Base-by-base conservation (phyloP, 164 flowering plant genomes). In the Paratinospora sagittata region DNA sequence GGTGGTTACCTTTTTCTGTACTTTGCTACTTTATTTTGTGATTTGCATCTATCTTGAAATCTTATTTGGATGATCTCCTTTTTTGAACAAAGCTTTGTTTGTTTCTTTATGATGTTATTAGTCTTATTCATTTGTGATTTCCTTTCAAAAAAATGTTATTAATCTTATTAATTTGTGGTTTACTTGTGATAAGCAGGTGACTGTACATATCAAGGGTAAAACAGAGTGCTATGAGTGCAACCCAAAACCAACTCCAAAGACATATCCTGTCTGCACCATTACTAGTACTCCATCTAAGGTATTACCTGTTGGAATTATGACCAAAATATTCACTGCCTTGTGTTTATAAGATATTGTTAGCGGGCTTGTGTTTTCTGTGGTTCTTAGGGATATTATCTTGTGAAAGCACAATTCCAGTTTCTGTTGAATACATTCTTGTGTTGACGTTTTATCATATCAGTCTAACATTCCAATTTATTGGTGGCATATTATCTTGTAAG, bases 251-350 rank as follows among this genome's bases (percentile, higher is more conserved):
- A 85, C 95, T 43, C 99, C 99, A 55, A 96, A 93, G 76, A 82
- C 93, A 43, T 96, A 93, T 77, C 99, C 99, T 58, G 99, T 96
- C 43, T 96, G 99, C 84, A 96, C 99, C 27, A 96, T 96, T 73
- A 96, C 99, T 23, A 96, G 93, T 79, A 96, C 99, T 77, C 98
- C 99, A 14, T 89, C 98, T 57, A 96, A 96, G 98, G 99, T 96
- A 82, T 26, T 41, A 12, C 0, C 17, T 21, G 26, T 69, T 64
- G 47, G 64, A 65, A 66, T 58, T 68, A 66, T 30, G 33, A 63
- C 24, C 30, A 60, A 27, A 65, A 63, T 63, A 63, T 39, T 65
- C 23, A 21, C 27, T 19, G 41, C 2, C 24, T 74, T 65, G 5
- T 33, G 61, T 17, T 33, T 19, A 55, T 55, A n/a, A 55, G 61